Conservation (phyloP, 768 basidiomycete species). For the Boletus bicolor region DNA sequence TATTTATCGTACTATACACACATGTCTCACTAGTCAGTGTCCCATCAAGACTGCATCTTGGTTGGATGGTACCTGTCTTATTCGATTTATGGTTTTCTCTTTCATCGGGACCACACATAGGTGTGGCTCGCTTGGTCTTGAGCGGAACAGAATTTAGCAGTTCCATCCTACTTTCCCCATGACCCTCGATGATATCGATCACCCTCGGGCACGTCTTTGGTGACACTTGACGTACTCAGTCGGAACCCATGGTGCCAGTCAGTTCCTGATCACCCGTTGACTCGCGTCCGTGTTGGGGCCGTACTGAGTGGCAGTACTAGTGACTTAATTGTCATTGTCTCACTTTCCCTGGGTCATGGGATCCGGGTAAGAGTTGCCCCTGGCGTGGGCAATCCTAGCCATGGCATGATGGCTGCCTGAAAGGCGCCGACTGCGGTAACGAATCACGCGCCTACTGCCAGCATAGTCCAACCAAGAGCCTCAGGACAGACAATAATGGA, state of each 20-base stretch:
- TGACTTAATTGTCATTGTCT: no score
- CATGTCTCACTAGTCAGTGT: conserved; percentile 5
- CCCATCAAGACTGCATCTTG: conserved; percentile 4
- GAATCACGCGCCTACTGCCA: not conserved
- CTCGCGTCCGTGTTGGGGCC: not conserved
- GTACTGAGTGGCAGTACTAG: no score
- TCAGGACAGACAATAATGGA: conserved; percentile 5
- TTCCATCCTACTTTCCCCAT: not conserved
- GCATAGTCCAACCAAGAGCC: not conserved
- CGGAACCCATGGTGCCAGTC: not conserved
- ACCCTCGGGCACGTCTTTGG: not conserved
- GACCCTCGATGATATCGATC: not conserved
- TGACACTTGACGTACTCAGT: not conserved
- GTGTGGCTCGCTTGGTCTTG: not conserved
- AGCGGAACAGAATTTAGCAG: not conserved
- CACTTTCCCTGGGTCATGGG: not conserved
- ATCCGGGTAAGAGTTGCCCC: not conserved
- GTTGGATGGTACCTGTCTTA: not conserved
- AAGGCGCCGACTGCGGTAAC: not conserved
- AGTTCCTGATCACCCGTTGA: not conserved
- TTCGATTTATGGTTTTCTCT: not conserved
- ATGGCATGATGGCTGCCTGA: no score
- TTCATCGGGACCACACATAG: no score
- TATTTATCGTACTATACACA: conserved; percentile 26
- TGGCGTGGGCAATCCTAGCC: not conserved